Evolutionary conservation across 768 basidiomycete species (phyloP).

Genomic region (Albatrellus ellisii): DNA sequence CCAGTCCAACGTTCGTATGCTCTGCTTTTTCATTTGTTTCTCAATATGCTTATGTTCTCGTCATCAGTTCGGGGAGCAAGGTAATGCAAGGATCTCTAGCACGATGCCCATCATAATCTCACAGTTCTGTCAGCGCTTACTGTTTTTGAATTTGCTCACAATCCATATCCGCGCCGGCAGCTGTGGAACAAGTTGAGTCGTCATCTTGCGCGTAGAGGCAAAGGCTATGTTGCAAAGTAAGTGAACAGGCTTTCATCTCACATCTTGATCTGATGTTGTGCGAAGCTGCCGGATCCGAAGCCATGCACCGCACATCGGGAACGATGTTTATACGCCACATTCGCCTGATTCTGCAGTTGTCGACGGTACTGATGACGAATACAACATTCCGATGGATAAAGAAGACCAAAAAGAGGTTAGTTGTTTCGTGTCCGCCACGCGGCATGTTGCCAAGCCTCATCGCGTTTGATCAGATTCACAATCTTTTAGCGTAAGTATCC

Average conservation of each 20-base stretch:
- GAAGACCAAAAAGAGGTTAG: constrained; percentile 2
- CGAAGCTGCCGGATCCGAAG: constrained; percentile 6
- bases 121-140: too few relatives aligned
- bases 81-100: too few relatives aligned
- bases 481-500: neutral
- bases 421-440: too few relatives aligned
- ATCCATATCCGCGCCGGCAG: neutral
- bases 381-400: neutral
- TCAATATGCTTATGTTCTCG: neutral
- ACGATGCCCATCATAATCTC: too few relatives aligned
- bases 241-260: neutral
- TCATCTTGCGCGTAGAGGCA: neutral
- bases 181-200: neutral
- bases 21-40: neutral
- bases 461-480: neutral
- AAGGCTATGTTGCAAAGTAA: neutral
- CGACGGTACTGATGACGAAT: neutral
- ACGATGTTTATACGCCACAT: neutral
- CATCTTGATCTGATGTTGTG: too few relatives aligned
- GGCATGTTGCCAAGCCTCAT: too few relatives aligned
- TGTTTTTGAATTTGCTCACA: neutral
- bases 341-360: neutral
- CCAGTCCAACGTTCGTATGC: neutral
- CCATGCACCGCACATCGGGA: neutral
- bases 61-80: too few relatives aligned